Base-by-base conservation (phyloP, 257 asterid genomes). In the Linaria vulgaris region DNA sequence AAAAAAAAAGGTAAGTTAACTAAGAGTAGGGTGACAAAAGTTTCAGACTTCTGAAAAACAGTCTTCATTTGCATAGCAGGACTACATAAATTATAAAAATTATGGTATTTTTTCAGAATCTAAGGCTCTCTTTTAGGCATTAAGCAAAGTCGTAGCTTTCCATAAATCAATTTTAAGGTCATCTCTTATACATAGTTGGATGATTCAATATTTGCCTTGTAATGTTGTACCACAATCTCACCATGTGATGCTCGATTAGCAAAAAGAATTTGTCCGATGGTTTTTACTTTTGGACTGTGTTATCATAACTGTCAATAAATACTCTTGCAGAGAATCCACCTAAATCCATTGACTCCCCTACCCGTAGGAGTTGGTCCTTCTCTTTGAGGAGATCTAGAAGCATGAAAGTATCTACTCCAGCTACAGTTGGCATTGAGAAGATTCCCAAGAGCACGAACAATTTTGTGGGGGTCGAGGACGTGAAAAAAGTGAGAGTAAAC, bases 251-350 rank as follows among this genome's bases (percentile, higher is more conserved):
- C 43, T 39, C 43, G 34, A 59, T 45, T 14, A 14, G 19, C 31
- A 20, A 41, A 31, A 39, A 41, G 49, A 39, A 19, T 21, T 4
- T 24, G 31, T 4, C 30, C 1, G 19, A 8, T 22, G 58, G 10
- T 6, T 52, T 46, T 9, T 46, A 2, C 52, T 46, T 46, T 19
- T 10, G 12, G 41, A 16, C 43, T 19, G 64, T 22, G 56, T 39
- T 52, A 21, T 23, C 31, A 64, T 44, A 46, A 31, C 60, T 79
- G 72, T 68, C 43, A 22, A 5, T 58, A 30, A 44, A 37, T 78
- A 55, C 56, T 65, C 56, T 61, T 80, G 75, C 82, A 76, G 96
- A 76, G 63, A 56, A 52, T 73, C 68, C 81, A 56, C 75, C 85
- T 24, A 69, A 67, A 68, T 50, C 80, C 27, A 19, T 46, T 55